A percentile compares a stretch with the other conserved stretches of the same genome.
phyloP scores from a whole-genome alignment of 176 grass and related monocot species.

The Oryza longistaminata region DNA sequence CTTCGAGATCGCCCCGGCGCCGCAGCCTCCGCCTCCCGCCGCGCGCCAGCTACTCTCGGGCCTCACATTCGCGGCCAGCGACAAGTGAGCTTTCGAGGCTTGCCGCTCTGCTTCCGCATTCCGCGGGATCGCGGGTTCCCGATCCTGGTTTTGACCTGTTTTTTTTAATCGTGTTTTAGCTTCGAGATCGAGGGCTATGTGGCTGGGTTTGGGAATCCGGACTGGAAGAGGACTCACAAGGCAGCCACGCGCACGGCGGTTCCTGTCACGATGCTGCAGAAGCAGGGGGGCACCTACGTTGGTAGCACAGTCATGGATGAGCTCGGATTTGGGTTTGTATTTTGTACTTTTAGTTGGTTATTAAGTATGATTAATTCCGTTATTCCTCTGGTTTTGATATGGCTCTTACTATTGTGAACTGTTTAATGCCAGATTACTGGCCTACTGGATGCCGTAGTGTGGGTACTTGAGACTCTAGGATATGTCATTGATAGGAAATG shows the following conservation, averaged over 20 bases:
- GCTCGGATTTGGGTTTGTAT: constrained; percentile 72
- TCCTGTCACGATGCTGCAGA: constrained; percentile 59
- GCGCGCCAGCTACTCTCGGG: constrained; percentile 52
- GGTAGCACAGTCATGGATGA: constrained; percentile 95
- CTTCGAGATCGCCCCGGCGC: constrained; percentile 59
- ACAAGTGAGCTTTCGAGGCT: constrained; percentile 56
- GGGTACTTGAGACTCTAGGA: constrained; percentile 4
- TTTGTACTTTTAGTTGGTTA: constrained; percentile 19
- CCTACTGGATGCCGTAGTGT: background rate
- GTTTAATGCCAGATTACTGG: background rate
- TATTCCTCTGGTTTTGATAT: constrained; percentile 31
- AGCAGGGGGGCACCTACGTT: constrained; percentile 71
- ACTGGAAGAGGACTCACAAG: constrained; percentile 87
- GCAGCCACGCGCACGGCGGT: constrained; percentile 54
- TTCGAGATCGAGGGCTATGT: constrained; percentile 85
- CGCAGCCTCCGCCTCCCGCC: constrained; percentile 74
- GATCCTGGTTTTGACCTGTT: constrained; percentile 2
- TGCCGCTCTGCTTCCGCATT: background rate
- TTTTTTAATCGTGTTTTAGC: constrained; percentile 35
- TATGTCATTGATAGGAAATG: constrained; percentile 13
- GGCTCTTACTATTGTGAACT: background rate
- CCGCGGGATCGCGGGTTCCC: background rate
- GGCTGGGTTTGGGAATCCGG: constrained; percentile 86
- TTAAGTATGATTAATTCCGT: background rate
- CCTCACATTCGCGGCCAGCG: constrained; percentile 84